A percentile compares a stretch with the other conserved stretches of the same genome.
Conservation (phyloP, 1,284 basidiomycete species). For the Leccinum insolens region DNA sequence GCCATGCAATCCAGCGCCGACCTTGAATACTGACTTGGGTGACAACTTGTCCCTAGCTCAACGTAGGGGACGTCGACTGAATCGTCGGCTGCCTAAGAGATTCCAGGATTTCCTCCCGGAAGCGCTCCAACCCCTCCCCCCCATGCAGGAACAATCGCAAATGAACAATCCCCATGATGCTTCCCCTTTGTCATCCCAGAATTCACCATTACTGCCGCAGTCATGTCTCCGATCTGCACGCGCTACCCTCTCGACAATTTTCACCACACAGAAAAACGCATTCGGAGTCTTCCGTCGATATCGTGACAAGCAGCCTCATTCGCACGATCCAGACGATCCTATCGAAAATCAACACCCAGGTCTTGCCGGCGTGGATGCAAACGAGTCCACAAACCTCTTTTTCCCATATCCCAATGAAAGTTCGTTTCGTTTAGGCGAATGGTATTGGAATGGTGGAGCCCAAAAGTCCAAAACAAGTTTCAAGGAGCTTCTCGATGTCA, state of each 20-base stretch:
- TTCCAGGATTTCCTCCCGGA: not conserved
- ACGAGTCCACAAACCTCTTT: not conserved
- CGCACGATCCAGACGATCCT: not conserved
- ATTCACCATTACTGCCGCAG: no score
- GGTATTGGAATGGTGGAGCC: no score
- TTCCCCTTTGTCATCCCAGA: not conserved
- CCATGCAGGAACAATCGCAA: not conserved
- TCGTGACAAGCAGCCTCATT: not conserved
- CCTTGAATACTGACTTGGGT: not conserved
- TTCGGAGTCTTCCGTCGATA: not conserved
- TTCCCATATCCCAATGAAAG: not conserved
- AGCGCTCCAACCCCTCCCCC: not conserved
- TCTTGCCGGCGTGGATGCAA: not conserved
- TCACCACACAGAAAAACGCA: not conserved
- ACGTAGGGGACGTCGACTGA: not conserved
- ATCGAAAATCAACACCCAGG: not conserved
- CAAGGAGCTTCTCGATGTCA: no score
- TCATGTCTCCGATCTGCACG: no score
- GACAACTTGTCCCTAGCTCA: not conserved
- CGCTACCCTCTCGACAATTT: no score
- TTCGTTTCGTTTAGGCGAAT: not conserved
- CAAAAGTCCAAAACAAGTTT: no score
- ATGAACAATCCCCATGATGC: not conserved
- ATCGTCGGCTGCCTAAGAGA: not conserved
- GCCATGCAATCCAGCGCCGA: not conserved